Conservation (phyloP, 2,329 filamentous ascomycete genomes). For the Colletotrichum lupini region DNA sequence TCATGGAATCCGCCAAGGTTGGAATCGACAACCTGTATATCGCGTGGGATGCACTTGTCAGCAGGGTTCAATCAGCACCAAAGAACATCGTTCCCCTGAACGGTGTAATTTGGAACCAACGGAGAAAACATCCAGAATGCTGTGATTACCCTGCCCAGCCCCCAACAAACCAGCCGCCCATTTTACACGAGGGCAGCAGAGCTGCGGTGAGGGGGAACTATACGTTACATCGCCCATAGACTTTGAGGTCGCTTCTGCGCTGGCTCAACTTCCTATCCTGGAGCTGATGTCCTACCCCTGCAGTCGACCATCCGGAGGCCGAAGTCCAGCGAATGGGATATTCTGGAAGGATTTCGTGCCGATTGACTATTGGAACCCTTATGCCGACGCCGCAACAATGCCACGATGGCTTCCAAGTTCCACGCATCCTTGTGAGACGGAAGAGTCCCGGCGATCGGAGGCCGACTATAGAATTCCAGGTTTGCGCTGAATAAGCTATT, state of each 20-base stretch:
- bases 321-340: not conserved
- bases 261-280: not conserved
- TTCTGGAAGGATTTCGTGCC: not conserved
- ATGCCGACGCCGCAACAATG: not conserved
- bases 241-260: not conserved
- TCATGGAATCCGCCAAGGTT: not conserved
- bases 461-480: not conserved
- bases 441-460: not conserved
- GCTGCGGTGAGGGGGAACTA: not conserved
- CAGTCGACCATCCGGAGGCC: not conserved
- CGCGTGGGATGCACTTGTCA: not conserved
- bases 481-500: not conserved
- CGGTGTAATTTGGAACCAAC: not conserved
- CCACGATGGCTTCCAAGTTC: not conserved
- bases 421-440: not conserved
- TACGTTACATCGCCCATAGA: not conserved
- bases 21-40: not conserved
- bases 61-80: not conserved
- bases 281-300: conserved; percentile 4
- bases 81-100: not conserved
- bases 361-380: too few relatives aligned
- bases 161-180: not conserved
- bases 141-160: not conserved
- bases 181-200: too few relatives aligned
- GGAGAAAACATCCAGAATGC: not conserved